Evolutionary conservation across 441 rosid species (phyloP).

Genomic region (Pelargonium citronellum): DNA sequence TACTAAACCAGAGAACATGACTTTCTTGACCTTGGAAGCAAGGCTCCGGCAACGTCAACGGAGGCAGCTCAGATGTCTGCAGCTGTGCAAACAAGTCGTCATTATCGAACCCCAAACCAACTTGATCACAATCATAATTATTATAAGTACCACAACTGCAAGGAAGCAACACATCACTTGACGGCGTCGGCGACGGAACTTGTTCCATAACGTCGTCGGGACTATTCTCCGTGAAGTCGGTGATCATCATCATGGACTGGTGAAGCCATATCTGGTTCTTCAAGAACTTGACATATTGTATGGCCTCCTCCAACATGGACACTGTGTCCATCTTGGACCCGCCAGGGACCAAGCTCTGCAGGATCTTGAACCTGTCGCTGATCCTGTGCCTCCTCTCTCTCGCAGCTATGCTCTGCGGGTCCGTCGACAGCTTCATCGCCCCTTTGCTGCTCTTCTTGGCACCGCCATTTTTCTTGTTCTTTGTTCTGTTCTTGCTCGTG

Average conservation of each 20-base stretch:
- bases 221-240: neutral
- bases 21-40: neutral
- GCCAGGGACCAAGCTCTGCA: constrained; percentile 77
- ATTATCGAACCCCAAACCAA: neutral
- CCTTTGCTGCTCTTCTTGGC: constrained; percentile 16
- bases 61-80: neutral
- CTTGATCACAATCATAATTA: neutral
- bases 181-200: neutral
- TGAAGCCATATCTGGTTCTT: constrained; percentile 72
- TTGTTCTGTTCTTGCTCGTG: constrained; percentile 21
- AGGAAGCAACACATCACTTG: neutral
- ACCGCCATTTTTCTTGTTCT: constrained; percentile 16
- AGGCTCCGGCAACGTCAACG: neutral
- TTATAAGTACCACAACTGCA: too few species aligned
- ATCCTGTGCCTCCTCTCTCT: constrained; percentile 77
- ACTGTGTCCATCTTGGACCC: constrained; percentile 84
- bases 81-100: neutral
- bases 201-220: too few species aligned
- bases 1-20: neutral
- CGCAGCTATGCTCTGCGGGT: constrained; percentile 87
- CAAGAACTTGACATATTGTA: constrained; percentile 75
- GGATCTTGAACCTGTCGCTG: constrained; percentile 72
- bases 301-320: constrained; percentile 81
- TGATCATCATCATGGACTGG: constrained; percentile 34
- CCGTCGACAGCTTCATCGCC: constrained; percentile 53